Percentiles rank a stretch among this genome's conserved stretches.
phyloP scores from a whole-genome alignment of 2,329 filamentous ascomycete species.

The Diplodia mutila region DNA sequence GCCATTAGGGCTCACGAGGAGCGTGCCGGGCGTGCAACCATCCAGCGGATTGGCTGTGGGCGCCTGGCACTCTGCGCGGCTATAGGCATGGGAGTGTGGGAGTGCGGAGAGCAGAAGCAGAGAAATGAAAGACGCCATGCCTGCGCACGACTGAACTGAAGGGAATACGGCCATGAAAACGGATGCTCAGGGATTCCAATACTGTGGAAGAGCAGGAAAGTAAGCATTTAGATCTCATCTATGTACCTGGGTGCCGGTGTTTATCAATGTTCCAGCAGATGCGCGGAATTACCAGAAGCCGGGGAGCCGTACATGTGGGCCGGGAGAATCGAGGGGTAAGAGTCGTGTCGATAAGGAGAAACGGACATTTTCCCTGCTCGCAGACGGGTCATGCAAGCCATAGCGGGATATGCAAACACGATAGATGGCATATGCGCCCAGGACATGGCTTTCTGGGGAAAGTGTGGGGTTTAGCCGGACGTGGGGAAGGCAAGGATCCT shows the following conservation, averaged over 20 bases:
- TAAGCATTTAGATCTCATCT: background rate
- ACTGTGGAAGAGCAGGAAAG: background rate
- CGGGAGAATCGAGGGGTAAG: slow-evolving; percentile 23
- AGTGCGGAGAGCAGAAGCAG: background rate
- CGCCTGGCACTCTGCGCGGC: slow-evolving; percentile 39
- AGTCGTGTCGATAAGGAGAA: slow-evolving; percentile 3
- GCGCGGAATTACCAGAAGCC: background rate
- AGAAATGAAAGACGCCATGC: too few relatives aligned
- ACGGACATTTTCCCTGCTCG: slow-evolving; percentile 1
- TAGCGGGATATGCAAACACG: background rate
- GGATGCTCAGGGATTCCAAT: background rate
- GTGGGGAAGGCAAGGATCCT: slow-evolving; percentile 7
- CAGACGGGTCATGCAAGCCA: slow-evolving; percentile 6
- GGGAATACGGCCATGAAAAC: background rate
- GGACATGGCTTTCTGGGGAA: slow-evolving; percentile 13
- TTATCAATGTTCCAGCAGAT: slow-evolving; percentile 2
- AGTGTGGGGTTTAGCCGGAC: slow-evolving; percentile 23
- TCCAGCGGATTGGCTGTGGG: slow-evolving; percentile 42
- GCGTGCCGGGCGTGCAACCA: slow-evolving; percentile 43
- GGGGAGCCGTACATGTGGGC: slow-evolving; percentile 39
- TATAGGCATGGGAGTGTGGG: slow-evolving; percentile 31
- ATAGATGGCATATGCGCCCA: slow-evolving; percentile 5
- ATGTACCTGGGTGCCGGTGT: background rate
- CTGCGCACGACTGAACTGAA: background rate
- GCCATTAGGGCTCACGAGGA: slow-evolving; percentile 35